These are phyloP conservation scores for Escovopsis sp. DNA, from an alignment of 2,329 filamentous ascomycete genomes.

Conservation along the genomic window DNA sequence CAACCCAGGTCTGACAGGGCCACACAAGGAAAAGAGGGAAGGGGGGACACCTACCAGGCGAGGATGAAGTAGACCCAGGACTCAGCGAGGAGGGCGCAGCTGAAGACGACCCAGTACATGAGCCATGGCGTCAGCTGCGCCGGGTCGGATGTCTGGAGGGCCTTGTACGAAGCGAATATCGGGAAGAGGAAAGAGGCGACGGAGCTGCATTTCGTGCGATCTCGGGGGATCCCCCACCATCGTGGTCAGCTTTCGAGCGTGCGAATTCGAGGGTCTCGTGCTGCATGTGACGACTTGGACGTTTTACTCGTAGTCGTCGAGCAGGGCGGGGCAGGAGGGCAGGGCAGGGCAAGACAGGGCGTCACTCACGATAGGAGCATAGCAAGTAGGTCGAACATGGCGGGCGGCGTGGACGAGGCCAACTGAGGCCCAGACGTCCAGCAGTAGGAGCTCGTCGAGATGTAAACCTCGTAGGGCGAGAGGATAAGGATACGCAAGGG, in stretches of 20 bases:
- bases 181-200: slow-evolving; percentile 84
- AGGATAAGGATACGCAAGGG: too few relatives aligned
- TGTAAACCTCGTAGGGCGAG: neutral
- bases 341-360: too few relatives aligned
- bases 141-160: slow-evolving; percentile 81
- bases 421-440: slow-evolving; percentile 13
- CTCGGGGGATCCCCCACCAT: too few relatives aligned
- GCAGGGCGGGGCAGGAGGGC: slow-evolving; percentile 4
- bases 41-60: slow-evolving; percentile 42
- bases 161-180: slow-evolving; percentile 95
- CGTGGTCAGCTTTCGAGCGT: too few relatives aligned
- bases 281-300: too few relatives aligned
- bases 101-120: slow-evolving; percentile 96
- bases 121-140: slow-evolving; percentile 90
- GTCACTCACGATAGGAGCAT: slow-evolving; percentile 59
- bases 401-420: slow-evolving; percentile 13
- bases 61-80: slow-evolving; percentile 81
- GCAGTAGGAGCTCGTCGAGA: neutral
- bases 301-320: neutral
- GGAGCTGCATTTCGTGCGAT: slow-evolving; percentile 38
- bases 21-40: too few relatives aligned
- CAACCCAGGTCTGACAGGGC: neutral
- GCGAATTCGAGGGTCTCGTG: too few relatives aligned
- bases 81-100: slow-evolving; percentile 66
- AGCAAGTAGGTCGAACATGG: slow-evolving; percentile 65